phyloP scores from a whole-genome alignment of 176 grass and related monocot species.

The Hordeum vulgare region MorexV3_pseudomolecules_assembly NC_058524.1:18858368-18858867 shows the following conservation, averaged over 20 bases:
- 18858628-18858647: neutral
- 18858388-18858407: neutral
- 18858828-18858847: neutral
- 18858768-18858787: neutral
- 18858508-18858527: neutral
- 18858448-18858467: neutral
- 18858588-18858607: neutral
- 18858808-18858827: neutral
- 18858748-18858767: neutral
- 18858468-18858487: neutral
- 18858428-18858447: neutral
- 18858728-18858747: slow-evolving; percentile 51
- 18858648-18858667: neutral
- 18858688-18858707: slow-evolving; percentile 21
- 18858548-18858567: neutral
- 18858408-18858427: neutral
- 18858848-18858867: neutral
- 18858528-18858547: neutral
- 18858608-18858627: neutral
- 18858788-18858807: neutral
- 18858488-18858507: neutral
- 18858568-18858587: neutral
- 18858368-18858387: neutral
- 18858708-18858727: slow-evolving; percentile 71
- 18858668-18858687: slow-evolving; percentile 37